Evolutionary conservation across 306 rosid species (phyloP), one percentile per base, ranked within the genome.

Genomic region (Lathyrus tuberosus): DNA sequence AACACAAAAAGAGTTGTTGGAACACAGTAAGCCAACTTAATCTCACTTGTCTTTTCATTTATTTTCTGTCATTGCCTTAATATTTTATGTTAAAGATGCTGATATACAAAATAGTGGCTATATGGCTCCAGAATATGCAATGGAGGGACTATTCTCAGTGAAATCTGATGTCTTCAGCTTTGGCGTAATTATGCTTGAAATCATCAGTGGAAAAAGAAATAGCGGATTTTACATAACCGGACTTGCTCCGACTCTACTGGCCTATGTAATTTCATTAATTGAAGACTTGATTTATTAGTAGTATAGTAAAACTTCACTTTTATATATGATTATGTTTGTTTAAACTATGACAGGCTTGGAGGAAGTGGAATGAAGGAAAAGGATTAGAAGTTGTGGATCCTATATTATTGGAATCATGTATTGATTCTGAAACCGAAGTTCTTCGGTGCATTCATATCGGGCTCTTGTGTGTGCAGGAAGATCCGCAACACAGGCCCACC

Each of bases 141-240:
- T 87, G 86, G 82, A 79, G 15, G 89, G 89, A 10, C 10, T 80
- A 13, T 87, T 85, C 66, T 82, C 86, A 0, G 66, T 76, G 4
- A 87, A 87, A 64, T 87, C 89, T 0, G 88, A 87, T 74, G 84
- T 81, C 2, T 87, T 81, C 81, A 85, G 88, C 67, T 87, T 87
- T n/a, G 86, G 93, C 2, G 82, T 87, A 12, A 65, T 87, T 37
- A 48, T 85, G 59, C 86, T 83, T 24, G 90, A 87, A 78, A 81
- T 83, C 42, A 72, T 87, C 10, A 74, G 75, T 1, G 85, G 93
- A 5, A 87, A 80, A 47, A 83, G 65, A 65, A 87, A 77, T 4
- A 81, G 15, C n/a, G 80, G 88, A 10, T 83, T 81, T 43, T 54
- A 81, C 73, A 43, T 47, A 17, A 80, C 79, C 2, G 74, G 79